phyloP scores from a whole-genome alignment of 2,329 filamentous ascomycete species.

The Diaporthe sp. region DNA sequence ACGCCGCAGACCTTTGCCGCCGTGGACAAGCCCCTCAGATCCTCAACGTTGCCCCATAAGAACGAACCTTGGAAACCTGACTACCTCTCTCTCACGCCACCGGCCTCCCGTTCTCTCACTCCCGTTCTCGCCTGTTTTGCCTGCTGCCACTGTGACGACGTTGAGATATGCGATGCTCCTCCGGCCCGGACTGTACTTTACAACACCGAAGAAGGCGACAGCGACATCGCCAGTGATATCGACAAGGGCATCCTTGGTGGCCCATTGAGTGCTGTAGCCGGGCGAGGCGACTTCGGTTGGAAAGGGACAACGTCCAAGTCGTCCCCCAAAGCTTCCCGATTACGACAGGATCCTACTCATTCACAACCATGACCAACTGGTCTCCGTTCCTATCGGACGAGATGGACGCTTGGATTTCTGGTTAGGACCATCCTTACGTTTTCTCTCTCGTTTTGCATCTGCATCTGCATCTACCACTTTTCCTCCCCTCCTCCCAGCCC shows the following conservation, averaged over 20 bases:
- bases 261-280: not conserved
- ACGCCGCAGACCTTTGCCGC: conserved; percentile 13
- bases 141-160: not conserved
- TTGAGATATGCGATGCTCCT: conserved; percentile 20
- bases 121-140: not conserved
- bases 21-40: conserved; percentile 6
- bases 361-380: conserved; percentile 20
- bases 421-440: conserved; percentile 22
- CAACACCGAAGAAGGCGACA: not conserved
- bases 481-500: not conserved
- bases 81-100: not conserved
- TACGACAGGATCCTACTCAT: not conserved
- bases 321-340: not conserved
- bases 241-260: conserved; percentile 20
- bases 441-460: not conserved
- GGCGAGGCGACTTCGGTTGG: conserved; percentile 8
- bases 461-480: not conserved
- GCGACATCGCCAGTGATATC: conserved; percentile 3
- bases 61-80: not conserved
- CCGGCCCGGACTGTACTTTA: conserved; percentile 14
- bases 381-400: conserved; percentile 27
- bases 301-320: no score
- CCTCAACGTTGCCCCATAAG: not conserved
- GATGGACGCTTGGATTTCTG: conserved; percentile 31
- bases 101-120: not conserved